phyloP scores from a whole-genome alignment of 352 stramenopile species.

The Globisporangium cederbergense region DNA sequence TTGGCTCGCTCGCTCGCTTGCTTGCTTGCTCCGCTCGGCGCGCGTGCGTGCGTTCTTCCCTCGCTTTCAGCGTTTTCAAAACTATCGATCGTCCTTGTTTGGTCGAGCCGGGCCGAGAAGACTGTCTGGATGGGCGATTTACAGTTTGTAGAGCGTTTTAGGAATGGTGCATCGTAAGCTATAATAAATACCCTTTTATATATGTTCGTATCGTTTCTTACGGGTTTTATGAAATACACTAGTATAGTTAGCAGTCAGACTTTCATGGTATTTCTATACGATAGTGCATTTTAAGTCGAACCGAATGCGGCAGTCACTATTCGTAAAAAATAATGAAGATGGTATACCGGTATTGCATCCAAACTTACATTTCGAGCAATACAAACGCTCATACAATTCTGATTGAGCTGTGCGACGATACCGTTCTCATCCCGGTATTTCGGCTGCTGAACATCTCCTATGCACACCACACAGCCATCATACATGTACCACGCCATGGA shows the following conservation, averaged over 20 bases:
- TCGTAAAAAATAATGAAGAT: not conserved
- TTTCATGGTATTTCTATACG: too few relatives aligned
- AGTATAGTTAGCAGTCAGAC: too few relatives aligned
- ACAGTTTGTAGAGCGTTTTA: not conserved
- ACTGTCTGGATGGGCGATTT: not conserved
- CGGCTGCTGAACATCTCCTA: not conserved
- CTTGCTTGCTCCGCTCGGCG: too few relatives aligned
- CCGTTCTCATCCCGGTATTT: not conserved
- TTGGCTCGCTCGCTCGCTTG: not conserved
- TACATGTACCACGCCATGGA: not conserved
- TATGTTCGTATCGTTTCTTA: not conserved
- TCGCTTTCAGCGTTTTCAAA: conserved; percentile 4
- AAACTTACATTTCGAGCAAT: not conserved
- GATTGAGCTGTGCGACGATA: not conserved
- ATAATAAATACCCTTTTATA: not conserved
- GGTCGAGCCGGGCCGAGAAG: not conserved
- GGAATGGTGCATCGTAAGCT: too few relatives aligned
- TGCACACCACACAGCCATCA: not conserved
- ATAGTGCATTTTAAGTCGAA: not conserved
- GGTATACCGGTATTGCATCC: not conserved
- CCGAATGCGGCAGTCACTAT: not conserved
- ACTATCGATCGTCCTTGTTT: not conserved
- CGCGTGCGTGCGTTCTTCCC: not conserved
- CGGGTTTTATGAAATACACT: not conserved
- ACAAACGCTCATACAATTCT: not conserved